phyloP scores from a whole-genome alignment of 2,329 filamentous ascomycete genomes.

The Lasiodiplodia theobromae region DNA sequence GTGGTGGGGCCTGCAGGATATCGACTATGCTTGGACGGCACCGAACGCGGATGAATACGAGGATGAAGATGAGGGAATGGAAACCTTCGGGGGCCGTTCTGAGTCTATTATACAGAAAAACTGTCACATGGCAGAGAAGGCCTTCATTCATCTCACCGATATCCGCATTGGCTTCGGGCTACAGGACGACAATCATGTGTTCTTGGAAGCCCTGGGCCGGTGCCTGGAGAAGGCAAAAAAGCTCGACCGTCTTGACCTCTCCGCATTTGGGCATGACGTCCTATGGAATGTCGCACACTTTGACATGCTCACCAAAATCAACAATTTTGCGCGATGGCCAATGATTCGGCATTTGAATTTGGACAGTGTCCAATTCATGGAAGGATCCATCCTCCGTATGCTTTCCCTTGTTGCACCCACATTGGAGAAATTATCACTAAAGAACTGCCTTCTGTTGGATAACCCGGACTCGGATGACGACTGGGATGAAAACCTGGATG shows the following conservation, averaged over 20 bases:
- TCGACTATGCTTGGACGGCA: neutral
- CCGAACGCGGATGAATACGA: neutral
- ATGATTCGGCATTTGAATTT: neutral
- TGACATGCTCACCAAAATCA: neutral
- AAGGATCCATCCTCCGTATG: neutral
- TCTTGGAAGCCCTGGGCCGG: too few species aligned
- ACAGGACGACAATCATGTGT: too few species aligned
- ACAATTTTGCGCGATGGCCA: neutral
- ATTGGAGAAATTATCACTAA: neutral
- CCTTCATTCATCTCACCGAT: too few species aligned
- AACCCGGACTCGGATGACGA: too few species aligned
- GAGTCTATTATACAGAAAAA: too few species aligned
- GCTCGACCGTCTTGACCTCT: neutral
- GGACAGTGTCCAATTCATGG: neutral
- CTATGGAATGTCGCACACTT: too few species aligned
- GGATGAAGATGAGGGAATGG: neutral
- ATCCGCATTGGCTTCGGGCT: too few species aligned
- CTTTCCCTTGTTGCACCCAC: neutral
- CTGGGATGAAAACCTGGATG: too few species aligned
- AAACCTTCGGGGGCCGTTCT: neutral
- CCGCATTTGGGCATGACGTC: too few species aligned
- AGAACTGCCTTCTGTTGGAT: neutral
- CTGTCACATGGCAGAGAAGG: too few species aligned
- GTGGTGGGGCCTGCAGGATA: neutral
- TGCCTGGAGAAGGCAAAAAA: too few species aligned